These are phyloP conservation scores for Wickerhamomyces rabaulensis DNA, from an alignment of 805 yeast species.

Conservation along the genomic window DNA sequence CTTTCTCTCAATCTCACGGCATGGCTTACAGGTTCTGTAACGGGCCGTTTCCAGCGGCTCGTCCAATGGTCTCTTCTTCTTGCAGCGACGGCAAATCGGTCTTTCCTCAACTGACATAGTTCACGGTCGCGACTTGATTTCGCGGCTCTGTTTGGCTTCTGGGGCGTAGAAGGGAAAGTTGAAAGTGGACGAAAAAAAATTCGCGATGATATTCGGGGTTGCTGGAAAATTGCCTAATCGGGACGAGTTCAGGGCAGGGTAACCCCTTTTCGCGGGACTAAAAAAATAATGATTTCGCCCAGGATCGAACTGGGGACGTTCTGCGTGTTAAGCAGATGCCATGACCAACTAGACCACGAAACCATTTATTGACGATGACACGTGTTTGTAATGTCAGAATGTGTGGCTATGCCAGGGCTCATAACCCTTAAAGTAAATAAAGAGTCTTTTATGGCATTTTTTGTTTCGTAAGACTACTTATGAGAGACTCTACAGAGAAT, in stretches of 20 bases:
- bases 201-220: background rate
- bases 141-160: background rate
- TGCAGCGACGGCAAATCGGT: constrained; percentile 24
- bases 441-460: no score
- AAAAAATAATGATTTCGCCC: constrained; percentile 79
- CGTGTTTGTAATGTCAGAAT: no score
- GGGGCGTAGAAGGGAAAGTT: background rate
- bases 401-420: no score
- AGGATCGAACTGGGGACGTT: constrained; percentile 99
- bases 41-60: constrained; percentile 26
- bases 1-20: constrained; percentile 18
- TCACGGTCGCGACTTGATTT: background rate
- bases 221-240: background rate
- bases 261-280: background rate
- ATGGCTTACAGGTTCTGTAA: constrained; percentile 26
- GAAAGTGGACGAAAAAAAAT: background rate
- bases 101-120: constrained; percentile 4
- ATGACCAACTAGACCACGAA: constrained; percentile 99
- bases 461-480: no score
- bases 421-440: no score
- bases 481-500: no score
- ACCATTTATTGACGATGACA: constrained; percentile 35
- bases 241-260: background rate
- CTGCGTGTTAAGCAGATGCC: constrained; percentile 99
- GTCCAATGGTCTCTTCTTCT: constrained; percentile 26